Percentiles rank a stretch among this genome's conserved stretches.
Conservation (phyloP, 2,329 filamentous ascomycete genomes). For the Chaetomium sp. region DNA sequence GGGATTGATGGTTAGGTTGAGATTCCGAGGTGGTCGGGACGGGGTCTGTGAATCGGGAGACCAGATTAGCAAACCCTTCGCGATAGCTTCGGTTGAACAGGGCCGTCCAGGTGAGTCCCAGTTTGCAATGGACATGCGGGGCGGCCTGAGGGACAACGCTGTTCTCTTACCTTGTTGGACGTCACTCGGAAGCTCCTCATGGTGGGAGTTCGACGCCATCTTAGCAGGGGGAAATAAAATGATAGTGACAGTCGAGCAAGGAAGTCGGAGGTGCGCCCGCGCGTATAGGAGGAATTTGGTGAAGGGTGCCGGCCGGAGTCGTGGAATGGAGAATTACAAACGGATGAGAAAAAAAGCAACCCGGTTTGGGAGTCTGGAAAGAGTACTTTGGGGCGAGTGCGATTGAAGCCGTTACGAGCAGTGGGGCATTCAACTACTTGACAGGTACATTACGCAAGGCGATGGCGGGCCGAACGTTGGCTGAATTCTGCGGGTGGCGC, state of each 20-base stretch:
- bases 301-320: neutral
- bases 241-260: neutral
- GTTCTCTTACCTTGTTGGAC: constrained; percentile 6
- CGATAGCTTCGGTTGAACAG: constrained; percentile 7
- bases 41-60: constrained; percentile 7
- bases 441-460: constrained; percentile 13
- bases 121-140: too few relatives aligned
- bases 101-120: neutral
- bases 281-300: neutral
- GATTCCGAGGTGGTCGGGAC: constrained; percentile 9
- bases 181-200: constrained; percentile 7
- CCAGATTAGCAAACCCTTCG: constrained; percentile 7
- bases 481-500: constrained; percentile 13
- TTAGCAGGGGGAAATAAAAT: constrained; percentile 4
- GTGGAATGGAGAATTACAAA: neutral
- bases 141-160: constrained; percentile 9
- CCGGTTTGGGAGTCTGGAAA: too few relatives aligned
- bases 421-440: constrained; percentile 18
- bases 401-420: constrained; percentile 13
- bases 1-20: constrained; percentile 2
- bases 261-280: constrained; percentile 1
- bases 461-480: constrained; percentile 11
- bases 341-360: neutral
- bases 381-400: neutral
- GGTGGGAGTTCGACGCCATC: constrained; percentile 13